These are phyloP conservation scores for Neofusicoccum kwambonambiense DNA, from an alignment of 2,329 filamentous ascomycete species.

Conservation along the genomic window DNA sequence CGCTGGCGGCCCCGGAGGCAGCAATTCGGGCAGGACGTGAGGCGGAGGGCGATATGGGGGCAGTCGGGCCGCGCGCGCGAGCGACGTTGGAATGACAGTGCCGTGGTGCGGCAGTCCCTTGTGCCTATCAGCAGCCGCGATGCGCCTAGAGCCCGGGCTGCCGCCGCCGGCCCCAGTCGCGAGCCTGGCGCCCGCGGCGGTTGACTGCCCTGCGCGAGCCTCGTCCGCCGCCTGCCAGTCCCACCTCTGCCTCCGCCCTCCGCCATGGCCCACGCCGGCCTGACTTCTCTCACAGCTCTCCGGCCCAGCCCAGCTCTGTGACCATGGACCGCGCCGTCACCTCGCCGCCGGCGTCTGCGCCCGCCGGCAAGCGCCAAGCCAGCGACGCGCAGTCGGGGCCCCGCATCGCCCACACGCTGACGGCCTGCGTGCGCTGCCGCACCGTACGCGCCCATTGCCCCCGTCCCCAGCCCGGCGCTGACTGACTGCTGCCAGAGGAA, in stretches of 20 bases:
- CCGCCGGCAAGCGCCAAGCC: not conserved
- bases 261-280: slow-evolving; percentile 26
- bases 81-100: not conserved
- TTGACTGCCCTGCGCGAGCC: not conserved
- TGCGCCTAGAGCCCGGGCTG: not conserved
- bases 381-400: slow-evolving; percentile 34
- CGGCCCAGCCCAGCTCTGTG: slow-evolving; percentile 32
- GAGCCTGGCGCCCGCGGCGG: too few species aligned
- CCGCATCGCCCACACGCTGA: slow-evolving; percentile 74
- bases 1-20: not conserved
- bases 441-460: slow-evolving; percentile 54
- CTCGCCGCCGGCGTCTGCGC: slow-evolving; percentile 27
- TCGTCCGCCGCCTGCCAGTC: not conserved
- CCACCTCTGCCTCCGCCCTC: not conserved
- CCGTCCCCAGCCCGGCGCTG: slow-evolving; percentile 20
- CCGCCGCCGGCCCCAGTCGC: not conserved
- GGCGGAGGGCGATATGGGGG: not conserved
- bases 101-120: not conserved
- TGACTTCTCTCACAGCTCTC: slow-evolving; percentile 29
- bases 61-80: slow-evolving; percentile 1
- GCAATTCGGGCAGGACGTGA: slow-evolving; percentile 1
- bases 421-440: slow-evolving; percentile 76
- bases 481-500: slow-evolving; percentile 65
- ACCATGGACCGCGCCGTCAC: slow-evolving; percentile 22
- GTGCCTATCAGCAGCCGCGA: not conserved